Percentiles rank a stretch among this genome's conserved stretches.
These are phyloP conservation scores for Raphanus raphanistrum DNA, from an alignment of 345 rosid genomes.

Conservation along the genomic window DNA sequence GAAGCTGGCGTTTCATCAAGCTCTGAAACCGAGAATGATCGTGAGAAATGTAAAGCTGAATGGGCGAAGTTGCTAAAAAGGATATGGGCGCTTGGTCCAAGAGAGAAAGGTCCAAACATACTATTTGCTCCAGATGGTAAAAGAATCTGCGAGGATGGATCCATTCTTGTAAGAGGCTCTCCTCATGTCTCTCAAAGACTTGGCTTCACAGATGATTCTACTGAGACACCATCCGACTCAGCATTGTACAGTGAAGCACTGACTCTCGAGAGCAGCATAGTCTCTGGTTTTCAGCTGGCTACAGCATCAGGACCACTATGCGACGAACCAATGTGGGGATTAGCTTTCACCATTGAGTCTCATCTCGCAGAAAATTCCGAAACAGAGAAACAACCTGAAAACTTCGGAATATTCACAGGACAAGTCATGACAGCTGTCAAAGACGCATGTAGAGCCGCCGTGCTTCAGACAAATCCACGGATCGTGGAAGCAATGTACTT, in stretches of 20 bases:
- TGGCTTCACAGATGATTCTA: constrained; percentile 55
- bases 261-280: constrained; percentile 68
- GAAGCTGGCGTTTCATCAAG: constrained; percentile 58
- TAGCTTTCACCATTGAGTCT: constrained; percentile 72
- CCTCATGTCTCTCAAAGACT: constrained; percentile 70
- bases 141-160: constrained; percentile 39
- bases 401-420: constrained; percentile 67
- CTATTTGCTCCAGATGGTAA: constrained; percentile 72
- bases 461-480: constrained; percentile 69
- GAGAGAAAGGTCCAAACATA: constrained; percentile 88
- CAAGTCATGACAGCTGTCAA: constrained; percentile 88
- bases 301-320: constrained; percentile 86
- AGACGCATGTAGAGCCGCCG: constrained; percentile 79
- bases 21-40: constrained; percentile 60
- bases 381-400: constrained; percentile 59
- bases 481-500: constrained; percentile 95
- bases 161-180: constrained; percentile 60
- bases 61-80: constrained; percentile 69
- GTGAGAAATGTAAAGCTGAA: constrained; percentile 60
- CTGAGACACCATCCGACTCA: constrained; percentile 36
- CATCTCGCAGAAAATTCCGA: constrained; percentile 46
- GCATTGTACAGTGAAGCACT: constrained; percentile 53
- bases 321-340: constrained; percentile 93
- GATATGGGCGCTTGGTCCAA: constrained; percentile 95
- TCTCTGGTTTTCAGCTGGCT: constrained; percentile 86